A percentile compares a stretch with the other conserved stretches of the same genome.
Evolutionary conservation across 192 early-diverging fungal species (phyloP).

Genomic region (Cladochytrium replicatum): DNA sequence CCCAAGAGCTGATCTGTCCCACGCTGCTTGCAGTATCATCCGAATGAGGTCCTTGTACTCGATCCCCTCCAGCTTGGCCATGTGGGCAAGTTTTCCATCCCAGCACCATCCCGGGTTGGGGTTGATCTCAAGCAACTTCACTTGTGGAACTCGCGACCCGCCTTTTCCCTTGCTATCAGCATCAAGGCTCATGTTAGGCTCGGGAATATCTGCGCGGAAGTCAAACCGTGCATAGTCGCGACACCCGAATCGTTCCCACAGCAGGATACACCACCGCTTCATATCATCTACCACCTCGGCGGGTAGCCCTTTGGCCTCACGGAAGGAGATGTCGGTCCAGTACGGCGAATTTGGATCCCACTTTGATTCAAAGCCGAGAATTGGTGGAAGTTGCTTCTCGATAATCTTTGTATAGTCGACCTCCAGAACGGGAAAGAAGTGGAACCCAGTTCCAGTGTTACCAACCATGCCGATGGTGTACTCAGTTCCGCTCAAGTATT

Average conservation of each 20-base stretch:
- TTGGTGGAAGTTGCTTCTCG: slow-evolving; percentile 28
- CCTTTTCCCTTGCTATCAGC: too few species aligned
- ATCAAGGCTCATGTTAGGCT: too few species aligned
- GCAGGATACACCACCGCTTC: slow-evolving; percentile 20
- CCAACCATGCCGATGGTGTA: slow-evolving; percentile 48
- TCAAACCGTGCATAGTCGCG: slow-evolving; percentile 49
- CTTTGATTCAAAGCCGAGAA: slow-evolving; percentile 48
- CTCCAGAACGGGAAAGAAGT: slow-evolving; percentile 43
- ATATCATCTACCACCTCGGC: slow-evolving; percentile 9
- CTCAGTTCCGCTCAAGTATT: slow-evolving; percentile 40
- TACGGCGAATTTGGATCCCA: slow-evolving; percentile 47
- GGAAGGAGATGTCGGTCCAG: slow-evolving; percentile 42
- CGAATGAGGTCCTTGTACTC: slow-evolving; percentile 35
- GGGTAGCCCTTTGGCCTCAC: slow-evolving; percentile 20
- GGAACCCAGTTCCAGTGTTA: slow-evolving; percentile 37
- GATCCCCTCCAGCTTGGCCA: slow-evolving; percentile 35
- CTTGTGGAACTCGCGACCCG: too few species aligned
- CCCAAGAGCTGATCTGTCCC: too few species aligned
- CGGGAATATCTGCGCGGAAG: slow-evolving; percentile 25
- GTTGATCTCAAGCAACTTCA: slow-evolving; percentile 48
- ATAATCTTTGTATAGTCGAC: slow-evolving; percentile 42
- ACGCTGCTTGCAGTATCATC: slow-evolving; percentile 35
- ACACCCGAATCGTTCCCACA: slow-evolving; percentile 42
- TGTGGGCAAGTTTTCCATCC: slow-evolving; percentile 49
- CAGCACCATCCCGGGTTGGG: slow-evolving; percentile 54